These are phyloP conservation scores for Plasmodium coatneyi DNA, from an alignment of 169 alveolate genomes.

Conservation along the genomic window DNA sequence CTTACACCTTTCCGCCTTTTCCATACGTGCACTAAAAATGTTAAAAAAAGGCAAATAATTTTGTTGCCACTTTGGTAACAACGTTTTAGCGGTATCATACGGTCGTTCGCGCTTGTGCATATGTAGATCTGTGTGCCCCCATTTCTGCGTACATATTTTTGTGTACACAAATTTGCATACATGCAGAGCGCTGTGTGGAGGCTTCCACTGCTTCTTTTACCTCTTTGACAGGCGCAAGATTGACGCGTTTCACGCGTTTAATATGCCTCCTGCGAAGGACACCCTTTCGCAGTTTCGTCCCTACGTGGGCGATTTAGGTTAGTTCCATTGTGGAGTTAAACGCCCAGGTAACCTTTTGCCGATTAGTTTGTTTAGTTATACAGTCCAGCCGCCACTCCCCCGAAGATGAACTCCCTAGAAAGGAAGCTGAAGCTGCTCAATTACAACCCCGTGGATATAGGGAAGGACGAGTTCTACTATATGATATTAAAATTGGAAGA, in stretches of 20 bases:
- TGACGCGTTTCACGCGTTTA: neutral
- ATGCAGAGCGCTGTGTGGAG: neutral
- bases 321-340: neutral
- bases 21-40: neutral
- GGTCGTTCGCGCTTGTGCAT: neutral
- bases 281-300: neutral
- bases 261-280: neutral
- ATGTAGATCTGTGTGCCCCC: neutral
- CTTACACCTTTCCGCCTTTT: neutral
- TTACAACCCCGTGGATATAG: slow-evolving; percentile 17
- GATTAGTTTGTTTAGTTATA: neutral
- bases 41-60: neutral
- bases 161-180: neutral
- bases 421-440: slow-evolving; percentile 42
- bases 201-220: neutral
- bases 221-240: neutral
- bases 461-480: slow-evolving; percentile 45
- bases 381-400: neutral
- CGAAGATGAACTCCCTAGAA: slow-evolving; percentile 37
- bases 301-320: neutral
- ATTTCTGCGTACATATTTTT: neutral
- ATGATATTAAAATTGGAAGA: slow-evolving; percentile 66
- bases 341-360: neutral
- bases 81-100: neutral
- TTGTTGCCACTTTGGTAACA: neutral